These are phyloP conservation scores for Leccinum subtestaceum DNA, from an alignment of 768 basidiomycete genomes.

Conservation along the genomic window DNA sequence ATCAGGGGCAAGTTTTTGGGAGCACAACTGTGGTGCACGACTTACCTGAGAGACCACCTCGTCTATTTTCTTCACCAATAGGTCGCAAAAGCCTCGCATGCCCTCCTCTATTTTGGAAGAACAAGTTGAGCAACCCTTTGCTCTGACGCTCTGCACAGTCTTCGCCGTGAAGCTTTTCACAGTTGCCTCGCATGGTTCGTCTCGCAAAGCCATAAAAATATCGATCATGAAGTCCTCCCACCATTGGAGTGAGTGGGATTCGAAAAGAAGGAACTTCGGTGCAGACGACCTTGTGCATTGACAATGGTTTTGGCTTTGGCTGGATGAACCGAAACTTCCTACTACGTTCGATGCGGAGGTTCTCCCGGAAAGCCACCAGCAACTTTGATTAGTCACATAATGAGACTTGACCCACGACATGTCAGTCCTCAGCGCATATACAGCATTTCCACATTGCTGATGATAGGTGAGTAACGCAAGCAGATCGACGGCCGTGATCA, in stretches of 20 bases:
- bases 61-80: conserved; percentile 7
- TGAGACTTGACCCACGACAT: neutral
- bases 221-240: conserved; percentile 24
- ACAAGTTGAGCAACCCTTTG: neutral
- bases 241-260: conserved; percentile 8
- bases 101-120: neutral
- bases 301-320: neutral
- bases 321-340: too few relatives aligned
- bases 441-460: neutral
- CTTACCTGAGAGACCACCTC: neutral
- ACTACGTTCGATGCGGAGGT: too few relatives aligned
- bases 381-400: neutral
- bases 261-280: neutral
- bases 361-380: neutral
- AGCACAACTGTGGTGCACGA: neutral
- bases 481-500: neutral
- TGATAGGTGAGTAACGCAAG: neutral
- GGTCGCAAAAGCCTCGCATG: conserved; percentile 15
- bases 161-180: neutral
- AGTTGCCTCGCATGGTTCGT: conserved; percentile 18
- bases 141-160: conserved; percentile 2
- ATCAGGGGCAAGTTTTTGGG: neutral
- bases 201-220: conserved; percentile 9
- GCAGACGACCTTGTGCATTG: neutral
- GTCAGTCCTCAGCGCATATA: neutral